These are phyloP conservation scores for Middelhovenomyces tepae DNA, from an alignment of 805 yeast genomes.

Conservation along the genomic window DNA sequence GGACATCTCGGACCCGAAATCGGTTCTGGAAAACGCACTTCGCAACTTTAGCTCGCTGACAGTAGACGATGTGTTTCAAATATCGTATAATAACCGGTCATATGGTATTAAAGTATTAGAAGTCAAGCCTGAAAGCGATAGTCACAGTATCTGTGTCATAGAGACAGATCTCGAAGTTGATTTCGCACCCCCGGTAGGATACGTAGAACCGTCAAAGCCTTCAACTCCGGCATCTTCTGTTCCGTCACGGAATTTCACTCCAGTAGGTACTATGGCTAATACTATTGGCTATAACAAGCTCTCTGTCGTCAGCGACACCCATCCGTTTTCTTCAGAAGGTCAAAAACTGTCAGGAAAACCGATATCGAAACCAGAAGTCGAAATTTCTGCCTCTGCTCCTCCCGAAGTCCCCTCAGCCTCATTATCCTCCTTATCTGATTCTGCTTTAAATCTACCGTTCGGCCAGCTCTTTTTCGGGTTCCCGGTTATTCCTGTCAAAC, in stretches of 20 bases:
- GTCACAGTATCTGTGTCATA: constrained; percentile 78
- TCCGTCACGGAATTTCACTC: constrained; percentile 12
- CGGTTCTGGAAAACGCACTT: constrained; percentile 87
- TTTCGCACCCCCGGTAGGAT: constrained; percentile 98
- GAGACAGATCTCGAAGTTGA: constrained; percentile 97
- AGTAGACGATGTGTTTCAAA: constrained; percentile 73
- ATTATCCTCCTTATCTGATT: too few relatives aligned
- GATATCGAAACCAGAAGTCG: constrained; percentile 2
- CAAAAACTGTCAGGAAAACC: constrained; percentile 51
- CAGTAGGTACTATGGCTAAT: constrained; percentile 50
- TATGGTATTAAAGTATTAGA: constrained; percentile 81
- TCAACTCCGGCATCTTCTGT: constrained; percentile 13
- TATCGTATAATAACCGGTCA: constrained; percentile 69
- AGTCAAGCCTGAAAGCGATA: constrained; percentile 63
- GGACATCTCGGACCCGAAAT: constrained; percentile 92
- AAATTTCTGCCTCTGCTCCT: constrained; percentile 5
- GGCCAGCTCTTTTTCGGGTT: constrained; percentile 92
- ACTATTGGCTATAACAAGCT: constrained; percentile 56
- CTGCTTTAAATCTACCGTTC: constrained; percentile 62
- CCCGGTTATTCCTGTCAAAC: constrained; percentile 46
- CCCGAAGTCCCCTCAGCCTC: constrained; percentile 28
- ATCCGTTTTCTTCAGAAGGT: constrained; percentile 51
- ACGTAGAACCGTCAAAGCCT: constrained; percentile 62
- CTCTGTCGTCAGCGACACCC: constrained; percentile 36
- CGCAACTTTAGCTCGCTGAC: constrained; percentile 85